Percentiles rank a stretch among this genome's conserved stretches.
Conservation (phyloP, 2,329 filamentous ascomycete species). For the Arthroderma sp. region DNA sequence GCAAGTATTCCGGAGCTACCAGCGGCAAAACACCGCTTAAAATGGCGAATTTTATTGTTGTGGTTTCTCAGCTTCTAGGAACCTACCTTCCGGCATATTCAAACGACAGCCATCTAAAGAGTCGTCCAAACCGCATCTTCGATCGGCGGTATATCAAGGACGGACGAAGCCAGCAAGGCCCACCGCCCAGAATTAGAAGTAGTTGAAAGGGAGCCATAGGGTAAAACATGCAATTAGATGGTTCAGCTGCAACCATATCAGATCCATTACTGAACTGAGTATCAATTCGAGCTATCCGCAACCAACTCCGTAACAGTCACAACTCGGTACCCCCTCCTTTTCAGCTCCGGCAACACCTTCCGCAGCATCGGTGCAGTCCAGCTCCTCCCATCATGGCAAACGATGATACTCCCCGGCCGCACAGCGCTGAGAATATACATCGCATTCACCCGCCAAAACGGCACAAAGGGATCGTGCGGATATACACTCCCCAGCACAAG, state of each 20-base stretch:
- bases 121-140: no score
- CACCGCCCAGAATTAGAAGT: no score
- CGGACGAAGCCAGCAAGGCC: no score
- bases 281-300: conserved; percentile 1
- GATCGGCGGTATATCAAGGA: no score
- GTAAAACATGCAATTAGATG: no score
- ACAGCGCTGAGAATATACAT: conserved; percentile 70
- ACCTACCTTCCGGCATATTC: no score
- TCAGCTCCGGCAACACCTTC: conserved; percentile 58
- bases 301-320: conserved; percentile 60
- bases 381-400: conserved; percentile 71
- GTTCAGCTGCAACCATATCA: not conserved
- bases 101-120: no score
- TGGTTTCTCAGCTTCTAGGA: no score
- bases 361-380: conserved; percentile 74
- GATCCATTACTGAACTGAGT: not conserved
- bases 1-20: no score
- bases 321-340: conserved; percentile 53
- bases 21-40: no score
- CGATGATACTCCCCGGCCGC: conserved; percentile 61
- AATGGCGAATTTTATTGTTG: no score
- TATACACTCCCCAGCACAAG: conserved; percentile 76
- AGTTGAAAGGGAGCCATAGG: no score
- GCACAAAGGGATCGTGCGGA: conserved; percentile 81
- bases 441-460: conserved; percentile 55